Base-by-base conservation (phyloP, 192 early-diverging fungal species). In the Podila clonocystis region DNA sequence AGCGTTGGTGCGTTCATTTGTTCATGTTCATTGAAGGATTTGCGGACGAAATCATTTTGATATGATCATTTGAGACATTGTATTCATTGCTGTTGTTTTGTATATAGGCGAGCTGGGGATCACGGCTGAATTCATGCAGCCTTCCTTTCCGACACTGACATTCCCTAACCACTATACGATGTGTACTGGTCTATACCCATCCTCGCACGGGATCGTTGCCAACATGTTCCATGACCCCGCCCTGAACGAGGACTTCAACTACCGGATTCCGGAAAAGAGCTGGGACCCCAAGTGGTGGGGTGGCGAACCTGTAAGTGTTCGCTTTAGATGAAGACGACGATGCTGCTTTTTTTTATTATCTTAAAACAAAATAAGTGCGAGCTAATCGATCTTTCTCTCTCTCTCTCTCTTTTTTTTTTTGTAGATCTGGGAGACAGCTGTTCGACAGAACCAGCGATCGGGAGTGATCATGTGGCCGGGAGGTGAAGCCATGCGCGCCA, bases 101-200 rank as follows among this genome's bases (percentile, higher is more conserved):
- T 60, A 91, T 36, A 62, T 60, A 91, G 89, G 72, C 34, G 49
- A 49, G 1, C 65, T 78, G 20, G 91, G 91, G 31, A 71, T 92
- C 9, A 59, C 45, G 24, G 90, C 91, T 38, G 74, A 92, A 58
- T 87, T 83, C 55, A 90, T 95, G 91, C 79, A 74, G 13, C 92
- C 94, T 20, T 87, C 87, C 2, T 95, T 94, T 76, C 94, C 94
- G 13, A 87, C 86, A 65, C 67, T 95, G 45, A 97, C 97, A 0
- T 97, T 96, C 72, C 94, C 96, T 5, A 98, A 98, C 83, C 97
- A 98, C 83, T 97, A 95, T 77, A 89, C 94, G 1, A 84, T 98
- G 49, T 93, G 88, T 9, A 97, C 97, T 12, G 96, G 97, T n/a
- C 77, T 98, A 38, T 97, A 96, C 74, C 96, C 97, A 2, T 93